phyloP scores from a whole-genome alignment of 371 early-diverging fungal genomes.

The Syncephalastrum monosporum region DNA sequence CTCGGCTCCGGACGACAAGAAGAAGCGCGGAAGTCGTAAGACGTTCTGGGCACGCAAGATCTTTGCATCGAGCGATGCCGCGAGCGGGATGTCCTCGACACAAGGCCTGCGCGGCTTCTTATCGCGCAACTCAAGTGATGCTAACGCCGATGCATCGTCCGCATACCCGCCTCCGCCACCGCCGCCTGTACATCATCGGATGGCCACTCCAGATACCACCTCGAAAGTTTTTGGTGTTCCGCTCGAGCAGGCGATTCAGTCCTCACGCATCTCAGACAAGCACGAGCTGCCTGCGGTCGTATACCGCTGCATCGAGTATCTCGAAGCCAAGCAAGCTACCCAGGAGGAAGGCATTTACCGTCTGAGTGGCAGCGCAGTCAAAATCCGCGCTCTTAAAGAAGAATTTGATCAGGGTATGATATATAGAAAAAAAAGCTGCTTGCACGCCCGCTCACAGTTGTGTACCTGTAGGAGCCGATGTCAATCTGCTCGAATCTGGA shows the following conservation, averaged over 20 bases:
- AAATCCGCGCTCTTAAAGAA: slow-evolving; percentile 58
- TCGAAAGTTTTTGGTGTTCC: slow-evolving; percentile 49
- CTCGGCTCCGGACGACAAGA: slow-evolving; percentile 12
- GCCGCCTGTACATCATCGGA: background rate
- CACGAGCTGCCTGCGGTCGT: slow-evolving; percentile 71
- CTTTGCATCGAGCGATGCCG: slow-evolving; percentile 10
- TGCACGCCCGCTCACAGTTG: too few species aligned
- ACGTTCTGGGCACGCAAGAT: slow-evolving; percentile 40
- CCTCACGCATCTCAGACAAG: slow-evolving; percentile 21
- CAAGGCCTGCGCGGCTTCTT: slow-evolving; percentile 23
- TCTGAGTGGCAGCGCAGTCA: slow-evolving; percentile 64
- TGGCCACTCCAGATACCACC: slow-evolving; percentile 14
- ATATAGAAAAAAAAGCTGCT: background rate
- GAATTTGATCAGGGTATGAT: slow-evolving; percentile 56
- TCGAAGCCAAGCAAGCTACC: slow-evolving; percentile 69
- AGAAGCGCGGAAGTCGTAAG: slow-evolving; percentile 26
- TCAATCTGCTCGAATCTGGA: slow-evolving; percentile 51
- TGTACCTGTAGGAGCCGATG: slow-evolving; percentile 48
- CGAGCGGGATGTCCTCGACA: slow-evolving; percentile 10
- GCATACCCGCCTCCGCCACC: background rate
- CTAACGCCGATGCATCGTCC: slow-evolving; percentile 1
- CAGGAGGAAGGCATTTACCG: slow-evolving; percentile 88
- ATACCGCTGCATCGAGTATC: slow-evolving; percentile 82
- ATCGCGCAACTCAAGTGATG: slow-evolving; percentile 20
- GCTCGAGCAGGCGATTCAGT: slow-evolving; percentile 24